Conservation (phyloP, 2,329 filamentous ascomycete genomes). For the Phyllosticta capitalensis region DNA sequence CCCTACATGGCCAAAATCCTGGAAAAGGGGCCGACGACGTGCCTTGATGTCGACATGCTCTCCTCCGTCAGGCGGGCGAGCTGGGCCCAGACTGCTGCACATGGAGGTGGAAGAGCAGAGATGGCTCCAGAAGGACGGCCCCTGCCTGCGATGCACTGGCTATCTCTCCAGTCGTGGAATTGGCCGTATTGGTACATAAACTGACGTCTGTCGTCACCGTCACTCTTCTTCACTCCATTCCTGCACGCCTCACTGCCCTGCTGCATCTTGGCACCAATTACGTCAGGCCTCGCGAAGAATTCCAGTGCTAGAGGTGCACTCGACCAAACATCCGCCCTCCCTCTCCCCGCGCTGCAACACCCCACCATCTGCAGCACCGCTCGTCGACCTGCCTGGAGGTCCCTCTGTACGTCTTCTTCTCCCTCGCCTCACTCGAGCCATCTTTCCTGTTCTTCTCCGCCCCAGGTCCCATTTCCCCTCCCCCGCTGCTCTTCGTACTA, state of each 20-base stretch:
- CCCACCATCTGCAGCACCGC: neutral
- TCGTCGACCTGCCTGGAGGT: neutral
- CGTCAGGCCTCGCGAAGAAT: neutral
- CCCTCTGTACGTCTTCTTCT: neutral
- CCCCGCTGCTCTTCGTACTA: neutral
- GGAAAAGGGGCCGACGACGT: neutral
- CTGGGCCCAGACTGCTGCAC: neutral
- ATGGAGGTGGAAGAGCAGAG: neutral
- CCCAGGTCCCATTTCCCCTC: neutral
- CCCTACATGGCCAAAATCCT: neutral
- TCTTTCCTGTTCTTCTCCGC: neutral
- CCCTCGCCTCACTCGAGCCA: constrained; percentile 5
- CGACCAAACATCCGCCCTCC: neutral
- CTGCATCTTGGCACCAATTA: neutral
- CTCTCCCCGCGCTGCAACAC: neutral
- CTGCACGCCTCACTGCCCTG: neutral
- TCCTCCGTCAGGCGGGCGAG: neutral
- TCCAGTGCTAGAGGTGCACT: neutral
- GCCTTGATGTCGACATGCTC: neutral
- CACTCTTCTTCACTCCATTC: neutral
- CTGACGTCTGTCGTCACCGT: neutral
- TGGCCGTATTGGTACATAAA: neutral
- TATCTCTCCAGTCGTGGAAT: neutral
- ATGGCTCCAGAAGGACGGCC: constrained; percentile 1
- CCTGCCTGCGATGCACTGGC: neutral